These are phyloP conservation scores for Pseudocercospora crystallina DNA, from an alignment of 2,329 filamentous ascomycete genomes.

Conservation along the genomic window DNA sequence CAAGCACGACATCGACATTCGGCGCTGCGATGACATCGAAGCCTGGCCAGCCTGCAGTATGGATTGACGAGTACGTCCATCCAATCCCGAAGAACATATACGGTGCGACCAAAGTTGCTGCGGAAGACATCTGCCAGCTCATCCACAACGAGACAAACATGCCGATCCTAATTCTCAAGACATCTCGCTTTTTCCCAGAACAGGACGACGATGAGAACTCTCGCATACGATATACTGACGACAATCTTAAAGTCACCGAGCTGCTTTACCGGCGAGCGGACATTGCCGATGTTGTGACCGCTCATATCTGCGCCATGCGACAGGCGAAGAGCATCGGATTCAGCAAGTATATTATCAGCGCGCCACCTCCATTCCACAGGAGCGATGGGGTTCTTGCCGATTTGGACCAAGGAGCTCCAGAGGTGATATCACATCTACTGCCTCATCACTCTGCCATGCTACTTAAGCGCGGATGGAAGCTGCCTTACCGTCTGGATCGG, in stretches of 20 bases:
- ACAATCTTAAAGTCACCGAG: conserved; percentile 24
- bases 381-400: conserved; percentile 3
- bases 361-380: conserved; percentile 18
- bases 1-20: conserved; percentile 23
- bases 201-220: conserved; percentile 17
- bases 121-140: conserved; percentile 50
- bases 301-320: conserved; percentile 19
- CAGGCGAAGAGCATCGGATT: conserved; percentile 16
- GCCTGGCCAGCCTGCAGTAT: conserved; percentile 23
- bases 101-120: conserved; percentile 51
- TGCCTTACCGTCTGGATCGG: conserved; percentile 17
- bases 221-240: conserved; percentile 14
- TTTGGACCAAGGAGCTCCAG: conserved; percentile 5
- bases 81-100: conserved; percentile 27
- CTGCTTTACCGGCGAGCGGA: conserved; percentile 21
- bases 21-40: conserved; percentile 20
- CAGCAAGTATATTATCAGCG: conserved; percentile 22
- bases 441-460: conserved; percentile 14
- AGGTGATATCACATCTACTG: conserved; percentile 1
- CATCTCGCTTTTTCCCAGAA: conserved; percentile 45
- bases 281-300: conserved; percentile 17
- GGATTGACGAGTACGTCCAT: conserved; percentile 21
- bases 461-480: conserved; percentile 16
- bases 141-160: conserved; percentile 41
- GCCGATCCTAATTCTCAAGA: conserved; percentile 48